Conservation (phyloP, 805 yeast species). For the Metahyphopichia silvanorum region DNA sequence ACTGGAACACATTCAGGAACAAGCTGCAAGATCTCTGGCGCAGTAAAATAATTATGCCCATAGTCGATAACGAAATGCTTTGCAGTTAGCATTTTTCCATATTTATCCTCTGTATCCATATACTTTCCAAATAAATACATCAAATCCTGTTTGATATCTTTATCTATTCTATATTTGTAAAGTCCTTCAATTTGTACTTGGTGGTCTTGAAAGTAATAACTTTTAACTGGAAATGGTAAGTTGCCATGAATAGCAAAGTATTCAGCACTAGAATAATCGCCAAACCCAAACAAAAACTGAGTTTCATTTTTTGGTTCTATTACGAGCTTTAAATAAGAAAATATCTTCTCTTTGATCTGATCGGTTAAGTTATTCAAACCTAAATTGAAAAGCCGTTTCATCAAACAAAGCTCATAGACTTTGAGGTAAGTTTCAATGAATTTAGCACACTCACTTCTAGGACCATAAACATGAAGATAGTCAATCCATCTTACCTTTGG, state of each 20-base stretch:
- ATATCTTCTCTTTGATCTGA: background rate
- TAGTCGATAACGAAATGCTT: slow-evolving; percentile 24
- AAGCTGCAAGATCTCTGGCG: slow-evolving; percentile 22
- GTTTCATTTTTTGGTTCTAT: background rate
- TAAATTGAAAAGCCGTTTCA: background rate
- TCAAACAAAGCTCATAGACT: slow-evolving; percentile 27
- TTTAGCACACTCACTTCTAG: slow-evolving; percentile 23
- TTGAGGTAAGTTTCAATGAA: slow-evolving; percentile 29
- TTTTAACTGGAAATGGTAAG: slow-evolving; percentile 17
- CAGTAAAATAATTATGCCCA: slow-evolving; percentile 16
- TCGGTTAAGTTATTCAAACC: too few species aligned
- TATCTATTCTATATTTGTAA: background rate
- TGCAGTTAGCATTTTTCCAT: slow-evolving; percentile 14
- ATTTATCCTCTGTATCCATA: slow-evolving; percentile 5
- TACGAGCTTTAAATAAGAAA: background rate
- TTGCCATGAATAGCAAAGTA: slow-evolving; percentile 17
- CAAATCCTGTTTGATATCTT: slow-evolving; percentile 9
- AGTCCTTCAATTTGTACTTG: background rate
- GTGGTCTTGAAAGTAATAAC: slow-evolving; percentile 12
- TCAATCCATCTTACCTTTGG: slow-evolving; percentile 39
- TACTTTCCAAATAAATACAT: slow-evolving; percentile 15
- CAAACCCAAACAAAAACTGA: slow-evolving; percentile 12
- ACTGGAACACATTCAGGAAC: slow-evolving; percentile 32
- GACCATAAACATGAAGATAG: slow-evolving; percentile 22
- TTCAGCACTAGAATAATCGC: slow-evolving; percentile 36